Evolutionary conservation across 177 flowering plant genomes (phyloP).

Genomic region (Vitis hybrid): DNA sequence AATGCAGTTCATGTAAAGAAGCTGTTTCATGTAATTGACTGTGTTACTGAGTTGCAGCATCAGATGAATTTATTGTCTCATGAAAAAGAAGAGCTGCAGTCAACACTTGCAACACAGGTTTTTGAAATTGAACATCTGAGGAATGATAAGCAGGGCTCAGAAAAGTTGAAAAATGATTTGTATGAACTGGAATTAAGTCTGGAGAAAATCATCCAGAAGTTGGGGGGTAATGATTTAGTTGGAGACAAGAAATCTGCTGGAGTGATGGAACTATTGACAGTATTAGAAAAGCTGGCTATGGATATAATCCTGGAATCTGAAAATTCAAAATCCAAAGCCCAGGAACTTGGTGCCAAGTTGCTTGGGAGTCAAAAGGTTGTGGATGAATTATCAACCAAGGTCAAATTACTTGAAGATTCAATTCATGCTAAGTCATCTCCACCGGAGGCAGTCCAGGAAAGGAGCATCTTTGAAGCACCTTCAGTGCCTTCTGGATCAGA

Average conservation of each 20-base stretch:
- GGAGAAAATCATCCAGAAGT: constrained; percentile 50
- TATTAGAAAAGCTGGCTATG: constrained; percentile 53
- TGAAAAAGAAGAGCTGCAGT: constrained; percentile 61
- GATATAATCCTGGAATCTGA: constrained; percentile 50
- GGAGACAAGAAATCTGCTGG: constrained; percentile 41
- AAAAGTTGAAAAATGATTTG: constrained; percentile 39
- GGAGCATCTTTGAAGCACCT: constrained; percentile 60
- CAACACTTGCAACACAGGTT: constrained; percentile 35
- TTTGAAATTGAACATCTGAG: constrained; percentile 56
- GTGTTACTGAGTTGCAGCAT: constrained; percentile 37
- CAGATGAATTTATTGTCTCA: constrained; percentile 36
- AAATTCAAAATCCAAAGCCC: constrained; percentile 50
- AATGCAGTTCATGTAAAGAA: constrained; percentile 44
- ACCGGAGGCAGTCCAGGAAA: constrained; percentile 58
- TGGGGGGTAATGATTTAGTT: constrained; percentile 48
- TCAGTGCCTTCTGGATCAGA: constrained; percentile 61
- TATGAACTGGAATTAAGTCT: constrained; percentile 42
- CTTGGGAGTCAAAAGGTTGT: constrained; percentile 55
- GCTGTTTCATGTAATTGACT: constrained; percentile 57
- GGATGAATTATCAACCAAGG: constrained; percentile 67
- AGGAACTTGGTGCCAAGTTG: constrained; percentile 55
- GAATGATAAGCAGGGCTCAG: constrained; percentile 40
- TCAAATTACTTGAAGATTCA: constrained; percentile 66
- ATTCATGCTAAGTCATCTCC: constrained; percentile 34
- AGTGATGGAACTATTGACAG: constrained; percentile 34